Conservation (phyloP, 1,284 basidiomycete species). For the Ganoderma meredithae region DNA sequence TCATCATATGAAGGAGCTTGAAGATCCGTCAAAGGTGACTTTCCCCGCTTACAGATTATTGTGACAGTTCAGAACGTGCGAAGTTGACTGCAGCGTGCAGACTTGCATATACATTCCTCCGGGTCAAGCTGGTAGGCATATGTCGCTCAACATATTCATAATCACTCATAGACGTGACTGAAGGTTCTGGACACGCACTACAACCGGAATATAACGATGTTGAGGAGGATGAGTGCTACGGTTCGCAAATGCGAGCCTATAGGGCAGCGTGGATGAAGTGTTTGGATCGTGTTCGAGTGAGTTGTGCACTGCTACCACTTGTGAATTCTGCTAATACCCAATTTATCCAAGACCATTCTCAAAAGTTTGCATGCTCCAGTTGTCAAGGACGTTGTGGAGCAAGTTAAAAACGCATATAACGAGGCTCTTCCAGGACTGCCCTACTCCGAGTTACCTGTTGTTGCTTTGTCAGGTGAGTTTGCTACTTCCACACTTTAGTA, state of each 20-base stretch:
- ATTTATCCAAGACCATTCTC: conserved; percentile 20
- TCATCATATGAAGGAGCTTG: conserved; percentile 23
- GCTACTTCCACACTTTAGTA: conserved; percentile 23
- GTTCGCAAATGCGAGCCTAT: conserved; percentile 41
- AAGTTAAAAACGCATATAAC: conserved; percentile 39
- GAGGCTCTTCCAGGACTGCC: conserved; percentile 57
- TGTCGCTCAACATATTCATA: background rate
- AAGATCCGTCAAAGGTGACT: conserved; percentile 32
- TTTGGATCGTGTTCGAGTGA: conserved; percentile 42
- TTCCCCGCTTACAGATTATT: background rate
- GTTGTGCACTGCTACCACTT: conserved; percentile 10
- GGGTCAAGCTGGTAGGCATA: conserved; percentile 20
- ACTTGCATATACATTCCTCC: conserved; percentile 41
- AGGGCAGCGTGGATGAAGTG: conserved; percentile 43
- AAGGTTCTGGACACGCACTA: background rate
- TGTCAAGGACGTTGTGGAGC: conserved; percentile 34
- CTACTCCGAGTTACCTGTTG: conserved; percentile 66
- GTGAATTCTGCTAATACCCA: background rate
- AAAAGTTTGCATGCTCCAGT: conserved; percentile 38
- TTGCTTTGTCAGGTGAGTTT: conserved; percentile 47
- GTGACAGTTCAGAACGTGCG: background rate
- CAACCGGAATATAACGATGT: conserved; percentile 4
- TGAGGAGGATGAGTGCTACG: conserved; percentile 39
- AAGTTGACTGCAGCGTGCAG: conserved; percentile 20
- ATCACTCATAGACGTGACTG: background rate